A percentile compares a stretch with the other conserved stretches of the same genome.
These are phyloP conservation scores for Leishmania tarentolae DNA, from an alignment of 208 protist genomes.

Conservation along the genomic window DNA sequence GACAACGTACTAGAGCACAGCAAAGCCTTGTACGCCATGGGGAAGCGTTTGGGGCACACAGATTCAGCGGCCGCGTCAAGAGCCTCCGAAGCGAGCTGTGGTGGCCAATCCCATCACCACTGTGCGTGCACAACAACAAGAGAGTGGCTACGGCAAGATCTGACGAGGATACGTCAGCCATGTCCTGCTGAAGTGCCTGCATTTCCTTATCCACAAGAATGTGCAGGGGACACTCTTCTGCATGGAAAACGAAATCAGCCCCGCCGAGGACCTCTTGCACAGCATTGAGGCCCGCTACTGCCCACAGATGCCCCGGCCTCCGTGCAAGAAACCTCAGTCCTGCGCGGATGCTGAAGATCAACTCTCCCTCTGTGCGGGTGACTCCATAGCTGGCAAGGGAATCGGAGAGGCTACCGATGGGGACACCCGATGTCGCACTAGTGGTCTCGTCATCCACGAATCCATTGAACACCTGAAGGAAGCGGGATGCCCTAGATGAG, in stretches of 20 bases:
- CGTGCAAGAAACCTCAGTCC: background rate
- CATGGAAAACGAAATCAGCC: constrained; percentile 15
- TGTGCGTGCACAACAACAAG: constrained; percentile 6
- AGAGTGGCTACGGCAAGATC: constrained; percentile 13
- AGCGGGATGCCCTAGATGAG: background rate
- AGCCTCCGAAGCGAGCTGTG: constrained; percentile 4
- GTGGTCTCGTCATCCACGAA: background rate
- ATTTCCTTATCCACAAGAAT: constrained; percentile 10
- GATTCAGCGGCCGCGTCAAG: background rate
- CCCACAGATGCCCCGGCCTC: background rate
- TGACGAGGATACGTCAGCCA: constrained; percentile 15
- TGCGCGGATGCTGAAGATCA: background rate
- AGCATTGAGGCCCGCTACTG: constrained; percentile 8
- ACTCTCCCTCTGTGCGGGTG: background rate
- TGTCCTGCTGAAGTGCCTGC: constrained; percentile 12
- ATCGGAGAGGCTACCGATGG: background rate
- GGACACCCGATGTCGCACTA: background rate
- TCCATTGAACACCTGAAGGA: background rate
- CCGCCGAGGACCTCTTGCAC: constrained; percentile 12
- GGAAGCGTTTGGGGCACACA: constrained; percentile 1
- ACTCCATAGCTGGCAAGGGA: background rate
- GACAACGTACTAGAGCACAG: background rate
- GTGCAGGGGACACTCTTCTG: constrained; percentile 18
- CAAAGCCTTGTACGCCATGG: background rate
- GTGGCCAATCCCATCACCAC: constrained; percentile 13